phyloP scores from a whole-genome alignment of 805 yeast genomes.

The Sporopachydermia lactativora region DNA sequence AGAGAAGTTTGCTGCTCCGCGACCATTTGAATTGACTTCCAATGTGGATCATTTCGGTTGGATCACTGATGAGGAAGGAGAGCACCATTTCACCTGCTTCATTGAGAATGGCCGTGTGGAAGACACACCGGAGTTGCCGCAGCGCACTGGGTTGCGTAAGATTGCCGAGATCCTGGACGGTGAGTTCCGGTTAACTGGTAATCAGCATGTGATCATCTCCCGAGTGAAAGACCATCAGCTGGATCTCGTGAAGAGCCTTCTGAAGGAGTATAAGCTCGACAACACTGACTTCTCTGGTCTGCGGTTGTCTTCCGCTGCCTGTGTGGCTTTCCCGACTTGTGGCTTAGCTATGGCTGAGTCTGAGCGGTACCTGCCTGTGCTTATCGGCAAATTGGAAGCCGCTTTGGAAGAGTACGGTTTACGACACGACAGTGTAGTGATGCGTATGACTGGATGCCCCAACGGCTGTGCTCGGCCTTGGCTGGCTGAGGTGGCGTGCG shows the following conservation, averaged over 20 bases:
- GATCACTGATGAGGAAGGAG: slow-evolving; percentile 74
- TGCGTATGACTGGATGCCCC: slow-evolving; percentile 99
- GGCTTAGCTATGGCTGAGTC: slow-evolving; percentile 98
- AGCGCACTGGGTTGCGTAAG: slow-evolving; percentile 71
- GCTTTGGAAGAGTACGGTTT: slow-evolving; percentile 84
- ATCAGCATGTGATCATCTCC: slow-evolving; percentile 79
- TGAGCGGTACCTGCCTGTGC: slow-evolving; percentile 78
- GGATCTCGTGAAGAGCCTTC: slow-evolving; percentile 41
- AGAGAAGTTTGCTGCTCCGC: slow-evolving; percentile 52
- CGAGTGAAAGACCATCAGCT: slow-evolving; percentile 59
- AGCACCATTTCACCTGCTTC: slow-evolving; percentile 84
- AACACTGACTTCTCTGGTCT: slow-evolving; percentile 72
- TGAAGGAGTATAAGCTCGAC: slow-evolving; percentile 68
- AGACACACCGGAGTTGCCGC: slow-evolving; percentile 81
- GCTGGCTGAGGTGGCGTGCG: slow-evolving; percentile 91
- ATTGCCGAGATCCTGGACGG: slow-evolving; percentile 70
- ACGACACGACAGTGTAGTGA: slow-evolving; percentile 85
- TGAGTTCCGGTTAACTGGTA: slow-evolving; percentile 88
- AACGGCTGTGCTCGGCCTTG: slow-evolving; percentile 98
- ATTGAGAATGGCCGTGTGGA: slow-evolving; percentile 95
- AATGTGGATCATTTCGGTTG: slow-evolving; percentile 91
- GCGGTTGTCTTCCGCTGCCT: slow-evolving; percentile 84
- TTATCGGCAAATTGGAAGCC: slow-evolving; percentile 71
- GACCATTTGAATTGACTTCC: slow-evolving; percentile 64
- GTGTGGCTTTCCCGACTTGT: slow-evolving; percentile 98